A percentile compares a stretch with the other conserved stretches of the same genome.
phyloP scores from a whole-genome alignment of 495 filamentous ascomycete genomes.

The Bacidia rubella region DNA sequence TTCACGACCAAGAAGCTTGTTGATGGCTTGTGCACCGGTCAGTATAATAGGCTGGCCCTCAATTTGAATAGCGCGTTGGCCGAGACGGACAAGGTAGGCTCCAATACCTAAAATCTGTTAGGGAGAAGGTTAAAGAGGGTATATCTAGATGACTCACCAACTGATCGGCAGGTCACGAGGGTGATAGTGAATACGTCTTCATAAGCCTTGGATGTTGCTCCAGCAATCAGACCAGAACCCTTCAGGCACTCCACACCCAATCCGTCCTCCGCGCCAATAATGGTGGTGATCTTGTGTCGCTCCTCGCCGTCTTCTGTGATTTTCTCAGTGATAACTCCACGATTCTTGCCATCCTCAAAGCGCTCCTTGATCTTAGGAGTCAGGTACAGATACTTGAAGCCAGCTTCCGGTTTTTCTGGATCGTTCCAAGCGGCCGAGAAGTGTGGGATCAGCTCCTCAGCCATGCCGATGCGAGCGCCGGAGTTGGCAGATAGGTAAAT shows the following conservation, averaged over 20 bases:
- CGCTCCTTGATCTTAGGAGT: slow-evolving; percentile 73
- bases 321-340: slow-evolving; percentile 79
- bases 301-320: slow-evolving; percentile 78
- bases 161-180: slow-evolving; percentile 91
- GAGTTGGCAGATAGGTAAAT: slow-evolving; percentile 99
- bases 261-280: slow-evolving; percentile 89
- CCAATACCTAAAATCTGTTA: slow-evolving; percentile 53
- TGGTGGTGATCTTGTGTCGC: slow-evolving; percentile 84
- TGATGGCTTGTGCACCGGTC: slow-evolving; percentile 92
- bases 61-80: slow-evolving; percentile 96
- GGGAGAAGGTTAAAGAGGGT: neutral
- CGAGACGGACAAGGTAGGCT: slow-evolving; percentile 94
- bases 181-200: slow-evolving; percentile 99
- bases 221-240: slow-evolving; percentile 94
- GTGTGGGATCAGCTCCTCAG: slow-evolving; percentile 91
- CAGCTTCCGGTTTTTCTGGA: slow-evolving; percentile 63
- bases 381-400: slow-evolving; percentile 98
- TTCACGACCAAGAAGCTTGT: slow-evolving; percentile 94
- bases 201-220: slow-evolving; percentile 91
- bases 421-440: slow-evolving; percentile 97
- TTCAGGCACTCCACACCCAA: slow-evolving; percentile 95
- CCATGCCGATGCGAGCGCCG: slow-evolving; percentile 95
- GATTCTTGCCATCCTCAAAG: slow-evolving; percentile 69
- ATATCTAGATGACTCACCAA: slow-evolving; percentile 42
- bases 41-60: slow-evolving; percentile 98